phyloP scores from a whole-genome alignment of 495 filamentous ascomycete genomes.

The Wilcoxina mikolae region DNA sequence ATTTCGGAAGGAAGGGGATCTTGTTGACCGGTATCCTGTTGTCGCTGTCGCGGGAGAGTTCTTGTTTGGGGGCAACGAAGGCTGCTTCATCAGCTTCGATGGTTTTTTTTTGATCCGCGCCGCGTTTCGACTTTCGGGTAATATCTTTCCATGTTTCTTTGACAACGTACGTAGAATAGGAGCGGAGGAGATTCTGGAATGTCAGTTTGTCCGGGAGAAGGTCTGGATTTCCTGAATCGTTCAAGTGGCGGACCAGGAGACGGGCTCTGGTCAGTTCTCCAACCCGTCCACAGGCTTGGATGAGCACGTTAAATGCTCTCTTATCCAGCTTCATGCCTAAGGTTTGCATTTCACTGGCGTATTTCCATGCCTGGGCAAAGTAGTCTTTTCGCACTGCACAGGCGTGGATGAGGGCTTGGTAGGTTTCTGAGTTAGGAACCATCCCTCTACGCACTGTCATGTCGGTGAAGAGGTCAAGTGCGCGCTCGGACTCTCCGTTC shows the following conservation, averaged over 20 bases:
- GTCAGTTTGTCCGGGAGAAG: slow-evolving; percentile 20
- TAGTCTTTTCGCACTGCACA: slow-evolving; percentile 27
- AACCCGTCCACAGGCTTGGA: slow-evolving; percentile 24
- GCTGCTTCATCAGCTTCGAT: background rate
- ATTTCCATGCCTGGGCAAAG: slow-evolving; percentile 24
- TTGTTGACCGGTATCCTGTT: slow-evolving; percentile 3
- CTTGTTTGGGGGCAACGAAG: background rate
- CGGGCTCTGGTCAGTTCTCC: slow-evolving; percentile 26
- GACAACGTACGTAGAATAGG: slow-evolving; percentile 19
- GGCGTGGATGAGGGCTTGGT: slow-evolving; percentile 26
- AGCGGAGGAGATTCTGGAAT: slow-evolving; percentile 22
- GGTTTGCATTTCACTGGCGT: slow-evolving; percentile 22
- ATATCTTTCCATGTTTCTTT: slow-evolving; percentile 1
- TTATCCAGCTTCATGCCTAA: slow-evolving; percentile 14
- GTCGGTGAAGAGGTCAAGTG: slow-evolving; percentile 24
- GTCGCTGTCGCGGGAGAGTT: background rate
- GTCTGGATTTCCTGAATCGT: slow-evolving; percentile 10
- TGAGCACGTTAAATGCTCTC: slow-evolving; percentile 16
- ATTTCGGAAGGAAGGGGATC: slow-evolving; percentile 20
- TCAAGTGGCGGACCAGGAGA: slow-evolving; percentile 26
- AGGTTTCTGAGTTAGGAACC: slow-evolving; percentile 15
- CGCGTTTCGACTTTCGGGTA: background rate
- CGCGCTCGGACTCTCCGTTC: slow-evolving; percentile 22
- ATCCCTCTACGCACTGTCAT: slow-evolving; percentile 22
- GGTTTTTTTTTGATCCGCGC: background rate